These are phyloP conservation scores for Oryza officinalis DNA, from an alignment of 176 grass and related monocot genomes.

Conservation along the genomic window DNA sequence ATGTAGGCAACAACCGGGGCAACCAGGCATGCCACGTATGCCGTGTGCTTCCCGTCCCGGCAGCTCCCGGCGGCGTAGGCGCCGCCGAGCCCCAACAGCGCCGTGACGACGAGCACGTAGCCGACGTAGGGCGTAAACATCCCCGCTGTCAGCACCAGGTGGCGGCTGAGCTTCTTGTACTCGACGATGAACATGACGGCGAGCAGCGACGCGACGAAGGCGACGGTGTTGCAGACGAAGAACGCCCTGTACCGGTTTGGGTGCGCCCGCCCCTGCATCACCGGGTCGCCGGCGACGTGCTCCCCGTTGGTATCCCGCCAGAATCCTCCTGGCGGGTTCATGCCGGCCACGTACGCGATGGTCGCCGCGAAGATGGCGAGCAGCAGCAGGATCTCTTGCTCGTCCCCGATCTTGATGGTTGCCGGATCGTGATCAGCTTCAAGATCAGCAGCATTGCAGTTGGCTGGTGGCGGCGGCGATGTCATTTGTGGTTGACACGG, in stretches of 20 bases:
- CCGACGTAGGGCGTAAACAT: background rate
- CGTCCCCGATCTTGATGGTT: too few species aligned
- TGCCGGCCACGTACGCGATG: background rate
- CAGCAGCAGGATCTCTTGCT: too few species aligned
- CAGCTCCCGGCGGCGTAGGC: constrained; percentile 4
- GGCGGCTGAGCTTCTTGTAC: too few species aligned
- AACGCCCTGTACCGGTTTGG: background rate
- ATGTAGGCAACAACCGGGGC: background rate
- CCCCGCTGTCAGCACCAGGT: too few species aligned
- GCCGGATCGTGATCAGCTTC: too few species aligned
- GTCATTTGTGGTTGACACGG: too few species aligned
- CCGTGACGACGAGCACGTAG: background rate
- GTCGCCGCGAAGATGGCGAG: background rate
- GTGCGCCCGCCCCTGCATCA: background rate
- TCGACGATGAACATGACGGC: constrained; percentile 2
- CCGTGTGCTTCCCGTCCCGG: background rate
- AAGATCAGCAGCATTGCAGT: too few species aligned
- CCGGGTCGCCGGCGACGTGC: background rate
- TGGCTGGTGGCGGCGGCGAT: too few species aligned
- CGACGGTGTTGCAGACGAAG: constrained; percentile 17
- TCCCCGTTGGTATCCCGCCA: background rate
- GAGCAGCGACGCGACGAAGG: constrained; percentile 11
- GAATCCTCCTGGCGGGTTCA: constrained; percentile 21
- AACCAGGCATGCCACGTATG: background rate
- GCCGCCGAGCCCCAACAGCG: background rate